phyloP scores from a whole-genome alignment of 2,329 filamentous ascomycete genomes.

The Raffaelea arxii region DNA sequence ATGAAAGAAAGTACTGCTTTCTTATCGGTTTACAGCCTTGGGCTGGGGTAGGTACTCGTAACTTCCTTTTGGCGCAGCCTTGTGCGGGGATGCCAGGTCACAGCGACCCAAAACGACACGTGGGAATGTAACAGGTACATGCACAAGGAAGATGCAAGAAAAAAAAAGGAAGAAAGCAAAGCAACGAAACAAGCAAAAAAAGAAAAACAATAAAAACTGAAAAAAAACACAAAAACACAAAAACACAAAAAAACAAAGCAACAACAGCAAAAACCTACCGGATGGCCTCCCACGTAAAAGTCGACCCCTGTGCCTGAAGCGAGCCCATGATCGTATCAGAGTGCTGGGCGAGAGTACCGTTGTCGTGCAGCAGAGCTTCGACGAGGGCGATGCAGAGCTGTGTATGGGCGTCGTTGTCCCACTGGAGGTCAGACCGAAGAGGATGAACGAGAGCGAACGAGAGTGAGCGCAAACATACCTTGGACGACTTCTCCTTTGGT shows the following conservation, averaged over 20 bases:
- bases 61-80: no score
- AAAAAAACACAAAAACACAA: slow-evolving; percentile 3
- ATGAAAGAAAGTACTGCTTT: no score
- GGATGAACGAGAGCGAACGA: not conserved
- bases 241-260: slow-evolving; percentile 1
- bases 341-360: slow-evolving; percentile 13
- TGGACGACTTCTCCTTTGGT: slow-evolving; percentile 3
- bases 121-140: no score
- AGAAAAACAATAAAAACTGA: slow-evolving; percentile 1
- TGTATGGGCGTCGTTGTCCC: slow-evolving; percentile 15
- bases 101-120: no score
- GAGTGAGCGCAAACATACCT: not conserved
- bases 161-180: not conserved
- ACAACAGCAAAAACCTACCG: slow-evolving; percentile 26
- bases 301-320: slow-evolving; percentile 17
- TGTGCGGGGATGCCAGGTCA: no score
- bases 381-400: slow-evolving; percentile 13
- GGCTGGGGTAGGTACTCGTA: no score
- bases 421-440: slow-evolving; percentile 7
- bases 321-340: slow-evolving; percentile 22
- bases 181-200: not conserved
- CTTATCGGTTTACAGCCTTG: no score
- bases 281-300: slow-evolving; percentile 33
- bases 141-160: no score
- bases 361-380: slow-evolving; percentile 8